Evolutionary conservation across 345 rosid genomes (phyloP), one percentile per base, ranked within the genome.

Genomic region (Diplotaxis tenuifolia): DNA sequence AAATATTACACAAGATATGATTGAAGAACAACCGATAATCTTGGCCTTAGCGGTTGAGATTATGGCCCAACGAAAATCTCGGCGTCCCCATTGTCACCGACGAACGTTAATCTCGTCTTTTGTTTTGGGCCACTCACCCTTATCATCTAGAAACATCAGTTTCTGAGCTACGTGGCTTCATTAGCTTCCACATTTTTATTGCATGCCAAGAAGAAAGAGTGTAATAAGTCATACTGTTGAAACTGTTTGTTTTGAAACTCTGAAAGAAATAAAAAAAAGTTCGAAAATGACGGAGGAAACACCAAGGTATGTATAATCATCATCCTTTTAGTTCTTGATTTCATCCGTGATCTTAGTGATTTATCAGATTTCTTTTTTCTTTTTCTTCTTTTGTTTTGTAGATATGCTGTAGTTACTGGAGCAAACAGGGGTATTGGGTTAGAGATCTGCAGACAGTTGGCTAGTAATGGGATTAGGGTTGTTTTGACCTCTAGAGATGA

Each of bases 361-460:
- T 45, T 19, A 15, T 27, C 6, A 19, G 22, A 45, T n/a, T 6
- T 14, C 3, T 23, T 23, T n/a, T 42, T 45, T n/a, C 50, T 45
- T 45, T 19, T 45, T n/a, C 50, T 45, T 59, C 8, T 18, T 2
- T 7, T 18, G 49, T 42, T 58, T 38, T 55, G 31, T 23, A 76
- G 80, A 56, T 76, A 27, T 56, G 84, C 83, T 36, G 73, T 84
- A 9, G 84, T 80, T 19, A 82, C 83, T 32, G 88, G 86, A 22
- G 78, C 71, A 60, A 85, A 81, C 67, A 81, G 79, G 67, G 88
- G 86, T 7, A 81, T 83, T 18, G 88, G 86, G 6, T 74, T 79
- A 2, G 84, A 75, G 54, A 77, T 81, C 22, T 75, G 82, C 23
- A 77, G 66, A 75, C 84, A 77, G 29, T 73, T 81, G 49, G 83